Conservation (phyloP, 805 yeast species). For the Kluyveromyces siamensis region DNA sequence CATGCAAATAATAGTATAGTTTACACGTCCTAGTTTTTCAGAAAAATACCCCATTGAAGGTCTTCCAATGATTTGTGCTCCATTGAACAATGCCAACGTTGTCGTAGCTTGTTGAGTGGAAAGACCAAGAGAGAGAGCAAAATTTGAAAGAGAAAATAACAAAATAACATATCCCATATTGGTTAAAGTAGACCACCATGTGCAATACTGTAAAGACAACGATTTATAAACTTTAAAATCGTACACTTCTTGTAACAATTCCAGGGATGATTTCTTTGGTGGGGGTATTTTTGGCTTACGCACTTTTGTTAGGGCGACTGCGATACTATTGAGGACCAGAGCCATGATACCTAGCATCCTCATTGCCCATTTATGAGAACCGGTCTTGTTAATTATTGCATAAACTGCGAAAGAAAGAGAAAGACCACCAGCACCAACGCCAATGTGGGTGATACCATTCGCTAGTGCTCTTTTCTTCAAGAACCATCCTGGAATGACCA, state of each 20-base stretch:
- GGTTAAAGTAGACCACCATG: conserved; percentile 30
- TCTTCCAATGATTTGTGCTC: conserved; percentile 41
- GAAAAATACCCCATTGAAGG: conserved; percentile 38
- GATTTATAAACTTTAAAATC: conserved; percentile 23
- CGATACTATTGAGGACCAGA: conserved; percentile 30
- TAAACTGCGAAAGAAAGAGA: conserved; percentile 34
- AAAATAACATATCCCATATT: conserved; percentile 35
- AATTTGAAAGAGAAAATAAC: conserved; percentile 39
- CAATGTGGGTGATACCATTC: conserved; percentile 39
- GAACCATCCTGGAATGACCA: conserved; percentile 64
- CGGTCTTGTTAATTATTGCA: conserved; percentile 34
- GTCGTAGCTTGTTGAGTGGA: conserved; percentile 35
- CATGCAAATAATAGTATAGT: conserved; percentile 31
- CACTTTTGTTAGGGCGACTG: conserved; percentile 37
- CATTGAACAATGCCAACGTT: conserved; percentile 37
- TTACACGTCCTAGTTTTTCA: conserved; percentile 39
- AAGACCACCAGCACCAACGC: conserved; percentile 47
- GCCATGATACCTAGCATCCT: conserved; percentile 36
- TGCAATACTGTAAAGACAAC: conserved; percentile 26
- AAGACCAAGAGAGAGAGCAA: conserved; percentile 40
- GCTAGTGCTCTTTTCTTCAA: conserved; percentile 50
- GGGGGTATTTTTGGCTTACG: conserved; percentile 31
- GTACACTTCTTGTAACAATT: conserved; percentile 30
- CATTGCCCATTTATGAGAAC: conserved; percentile 40
- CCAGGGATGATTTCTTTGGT: conserved; percentile 16